Base-by-base conservation (phyloP, 306 rosid genomes). In the Senna siamea region DNA sequence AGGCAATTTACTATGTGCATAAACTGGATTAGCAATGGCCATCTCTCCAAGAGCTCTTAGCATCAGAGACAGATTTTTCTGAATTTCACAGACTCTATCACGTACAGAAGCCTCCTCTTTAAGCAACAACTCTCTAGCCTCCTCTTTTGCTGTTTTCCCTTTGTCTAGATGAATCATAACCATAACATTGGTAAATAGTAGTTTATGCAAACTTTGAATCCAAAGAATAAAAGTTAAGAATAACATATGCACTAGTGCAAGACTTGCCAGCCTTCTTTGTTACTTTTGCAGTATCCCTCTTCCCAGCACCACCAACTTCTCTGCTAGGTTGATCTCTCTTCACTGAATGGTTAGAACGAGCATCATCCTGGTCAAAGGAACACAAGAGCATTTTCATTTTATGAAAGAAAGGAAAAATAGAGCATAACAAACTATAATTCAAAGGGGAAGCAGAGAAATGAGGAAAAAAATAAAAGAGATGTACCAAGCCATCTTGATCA, bases 91-190 rank as follows among this genome's bases (percentile, higher is more conserved):
- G 50, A 94, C 90, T 77, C 85, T 88, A 62, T 87, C 90, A 51
- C 97, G 95, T 67, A 88, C 59, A 28, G 88, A 85, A 55, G 95
- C 90, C 81, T 94, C 99, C 88, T 94, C 97, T 73, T 79, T 84
- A 20, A 92, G 96, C 37, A 78, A 81, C 68, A 88, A 83, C 60
- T 92, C 99, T 32, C 99, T 87, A 56, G 97, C 97, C 87, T 94
- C 97, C 79, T 92, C 97, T 79, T 94, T 94, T 23, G 93, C 95
- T 13, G 96, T 89, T 84, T 84, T 94, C 40, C 91, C 91, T 80
- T 94, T 94, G 72, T 94, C 99, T 92, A 81, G 40, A 60, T 17
- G 34, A 74, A 76, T 38, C 70, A 54, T 47, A 69, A 38, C 41
- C 67, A 46, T 26, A 18, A 17, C 30, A 53, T 41, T 15, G 19